A percentile compares a stretch with the other conserved stretches of the same genome.
phyloP scores from a whole-genome alignment of 306 rosid genomes.

The Rosa chinensis region DNA sequence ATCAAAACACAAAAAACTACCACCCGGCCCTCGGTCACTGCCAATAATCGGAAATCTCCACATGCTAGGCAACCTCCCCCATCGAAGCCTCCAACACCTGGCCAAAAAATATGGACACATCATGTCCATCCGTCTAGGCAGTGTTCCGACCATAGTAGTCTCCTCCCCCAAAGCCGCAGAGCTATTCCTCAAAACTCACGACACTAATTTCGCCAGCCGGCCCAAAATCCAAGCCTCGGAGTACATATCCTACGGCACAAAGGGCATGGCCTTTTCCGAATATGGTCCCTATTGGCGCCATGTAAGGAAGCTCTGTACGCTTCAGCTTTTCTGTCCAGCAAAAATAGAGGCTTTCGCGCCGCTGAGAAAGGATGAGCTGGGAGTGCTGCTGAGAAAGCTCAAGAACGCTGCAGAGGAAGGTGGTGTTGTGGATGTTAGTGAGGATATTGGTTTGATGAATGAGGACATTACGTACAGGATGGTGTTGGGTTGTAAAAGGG shows the following conservation, averaged over 20 bases:
- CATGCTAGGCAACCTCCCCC: slow-evolving; percentile 13
- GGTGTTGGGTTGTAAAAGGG: neutral
- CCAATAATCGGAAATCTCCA: slow-evolving; percentile 18
- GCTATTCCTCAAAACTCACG: slow-evolving; percentile 7
- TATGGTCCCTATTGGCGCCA: slow-evolving; percentile 38
- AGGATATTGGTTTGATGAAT: neutral
- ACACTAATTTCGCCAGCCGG: neutral
- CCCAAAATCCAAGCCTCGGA: slow-evolving; percentile 18
- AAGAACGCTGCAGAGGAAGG: slow-evolving; percentile 5
- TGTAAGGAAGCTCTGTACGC: slow-evolving; percentile 30
- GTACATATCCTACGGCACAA: slow-evolving; percentile 21
- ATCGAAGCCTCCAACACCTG: slow-evolving; percentile 35
- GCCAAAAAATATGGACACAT: slow-evolving; percentile 46
- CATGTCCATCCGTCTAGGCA: slow-evolving; percentile 43
- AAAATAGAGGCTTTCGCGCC: slow-evolving; percentile 1
- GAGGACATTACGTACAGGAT: neutral
- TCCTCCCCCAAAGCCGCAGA: slow-evolving; percentile 8
- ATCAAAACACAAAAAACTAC: neutral
- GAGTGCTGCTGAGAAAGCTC: neutral
- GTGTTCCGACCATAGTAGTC: slow-evolving; percentile 30
- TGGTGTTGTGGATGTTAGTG: slow-evolving; percentile 33
- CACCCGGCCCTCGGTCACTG: neutral
- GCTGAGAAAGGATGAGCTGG: neutral
- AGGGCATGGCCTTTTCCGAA: slow-evolving; percentile 15
- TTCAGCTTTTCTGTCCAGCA: slow-evolving; percentile 20